Conservation (phyloP, 2,329 filamentous ascomycete genomes). For the Arthrocladium fulminans region DNA sequence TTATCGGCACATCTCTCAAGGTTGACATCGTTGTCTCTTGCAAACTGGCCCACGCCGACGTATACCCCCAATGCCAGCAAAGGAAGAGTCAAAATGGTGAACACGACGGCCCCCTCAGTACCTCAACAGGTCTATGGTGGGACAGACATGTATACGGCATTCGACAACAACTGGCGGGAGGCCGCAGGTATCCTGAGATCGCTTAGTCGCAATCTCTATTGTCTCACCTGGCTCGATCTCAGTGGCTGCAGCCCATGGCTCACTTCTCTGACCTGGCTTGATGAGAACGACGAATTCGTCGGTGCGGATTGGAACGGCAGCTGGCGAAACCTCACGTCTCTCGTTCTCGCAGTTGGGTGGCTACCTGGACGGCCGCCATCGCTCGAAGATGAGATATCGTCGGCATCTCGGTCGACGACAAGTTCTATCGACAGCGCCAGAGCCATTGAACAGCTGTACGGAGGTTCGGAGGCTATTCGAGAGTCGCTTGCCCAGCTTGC, state of each 20-base stretch:
- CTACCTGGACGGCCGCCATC: slow-evolving; percentile 22
- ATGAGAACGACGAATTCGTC: slow-evolving; percentile 18
- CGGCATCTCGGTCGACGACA: neutral
- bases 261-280: slow-evolving; percentile 40
- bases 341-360: slow-evolving; percentile 37
- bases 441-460: slow-evolving; percentile 5
- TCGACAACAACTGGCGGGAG: slow-evolving; percentile 49
- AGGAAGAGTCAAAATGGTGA: slow-evolving; percentile 12
- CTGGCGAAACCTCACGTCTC: slow-evolving; percentile 37
- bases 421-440: slow-evolving; percentile 1
- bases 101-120: slow-evolving; percentile 9
- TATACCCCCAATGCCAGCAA: slow-evolving; percentile 45
- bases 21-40: slow-evolving; percentile 54
- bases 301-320: slow-evolving; percentile 39
- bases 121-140: slow-evolving; percentile 38
- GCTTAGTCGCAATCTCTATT: slow-evolving; percentile 48
- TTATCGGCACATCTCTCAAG: slow-evolving; percentile 46
- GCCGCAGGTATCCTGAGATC: slow-evolving; percentile 48
- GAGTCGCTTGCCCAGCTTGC: neutral
- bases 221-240: slow-evolving; percentile 53
- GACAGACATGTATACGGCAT: slow-evolving; percentile 43
- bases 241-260: slow-evolving; percentile 52
- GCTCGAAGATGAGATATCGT: slow-evolving; percentile 10
- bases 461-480: slow-evolving; percentile 7
- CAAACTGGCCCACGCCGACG: slow-evolving; percentile 53